Base-by-base conservation (phyloP, 148 eudicot genomes). In the Rhododendron kiyosumense region DNA sequence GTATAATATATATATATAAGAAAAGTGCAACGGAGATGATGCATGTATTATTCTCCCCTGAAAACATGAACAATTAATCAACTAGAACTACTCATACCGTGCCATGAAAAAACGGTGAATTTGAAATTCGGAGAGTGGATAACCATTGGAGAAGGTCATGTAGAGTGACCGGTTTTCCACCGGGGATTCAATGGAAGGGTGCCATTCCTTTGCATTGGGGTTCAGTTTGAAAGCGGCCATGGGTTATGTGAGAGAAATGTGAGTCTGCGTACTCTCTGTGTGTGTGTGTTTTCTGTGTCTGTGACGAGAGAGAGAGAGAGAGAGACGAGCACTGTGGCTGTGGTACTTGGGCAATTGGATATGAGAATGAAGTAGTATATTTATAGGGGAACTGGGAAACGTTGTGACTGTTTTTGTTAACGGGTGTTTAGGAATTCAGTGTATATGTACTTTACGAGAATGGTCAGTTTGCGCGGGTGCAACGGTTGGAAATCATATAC, bases 201-300 rank as follows among this genome's bases (percentile, higher is more conserved):
- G 18, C 86, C 86, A 85, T 57, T 61, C 77, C 81, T 63, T 85
- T 49, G 86, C 86, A 63, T 61, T 45, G 30, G 86, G 83, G 83
- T 78, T 85, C 45, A 85, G 26, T 2, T 18, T 79, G 7, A 4
- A 12, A 12, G 34, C 36, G 13, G 75, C 36, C 75, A 69, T 69
- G 12, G 18, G 30, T 3, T 61, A 12, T 28, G 34, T 11, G 74
- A 5, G 67, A 61, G 26, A 61, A 61, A 61, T 61, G 71, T 28
- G 75, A 24, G 71, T 63, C 3, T 9, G n/a, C 11, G 24, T 20
- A 14, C 22, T 63, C 0, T 63, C 0, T 22, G 11, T 63, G 28
- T 63, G 67, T 22, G 24, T 59, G 24, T 59, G 6, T 59, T 8
- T 3, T n/a, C 1, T 63, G 13, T 63, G 71, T 63, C 3, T 63